Percentiles rank a stretch among this genome's conserved stretches.
phyloP scores from a whole-genome alignment of 306 rosid species.

The Dryas octopetala region DNA sequence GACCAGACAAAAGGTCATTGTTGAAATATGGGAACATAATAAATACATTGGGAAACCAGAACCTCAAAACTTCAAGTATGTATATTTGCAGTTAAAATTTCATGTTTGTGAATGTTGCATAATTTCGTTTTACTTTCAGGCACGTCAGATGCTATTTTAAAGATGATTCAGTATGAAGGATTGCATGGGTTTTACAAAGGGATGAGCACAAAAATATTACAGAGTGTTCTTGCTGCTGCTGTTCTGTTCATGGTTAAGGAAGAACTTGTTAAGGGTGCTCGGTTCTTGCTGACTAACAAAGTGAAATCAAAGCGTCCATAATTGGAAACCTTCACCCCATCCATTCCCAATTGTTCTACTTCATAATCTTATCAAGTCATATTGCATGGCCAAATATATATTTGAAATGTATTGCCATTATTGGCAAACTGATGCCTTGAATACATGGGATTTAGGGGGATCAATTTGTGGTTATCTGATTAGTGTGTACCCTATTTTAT shows the following conservation, averaged over 20 bases:
- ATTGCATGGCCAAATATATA: conserved; percentile 7
- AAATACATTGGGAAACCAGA: neutral
- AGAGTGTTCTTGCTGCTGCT: conserved; percentile 96
- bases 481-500: neutral
- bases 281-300: conserved; percentile 51
- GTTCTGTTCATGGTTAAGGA: conserved; percentile 93
- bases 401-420: conserved; percentile 14
- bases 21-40: too few species aligned
- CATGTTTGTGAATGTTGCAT: neutral
- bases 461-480: conserved; percentile 2
- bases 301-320: conserved; percentile 50
- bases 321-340: conserved; percentile 18
- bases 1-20: too few species aligned
- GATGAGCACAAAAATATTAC: conserved; percentile 85
- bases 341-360: neutral
- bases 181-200: conserved; percentile 86
- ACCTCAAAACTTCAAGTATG: neutral
- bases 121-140: conserved; percentile 48
- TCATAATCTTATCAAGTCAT: conserved; percentile 20
- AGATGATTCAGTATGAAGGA: conserved; percentile 89
- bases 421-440: conserved; percentile 7
- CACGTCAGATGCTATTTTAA: conserved; percentile 74
- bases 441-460: neutral
- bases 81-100: neutral
- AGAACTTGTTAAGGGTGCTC: conserved; percentile 69